Evolutionary conservation across 768 basidiomycete species (phyloP).

Genomic region (Collybia mongolica): DNA sequence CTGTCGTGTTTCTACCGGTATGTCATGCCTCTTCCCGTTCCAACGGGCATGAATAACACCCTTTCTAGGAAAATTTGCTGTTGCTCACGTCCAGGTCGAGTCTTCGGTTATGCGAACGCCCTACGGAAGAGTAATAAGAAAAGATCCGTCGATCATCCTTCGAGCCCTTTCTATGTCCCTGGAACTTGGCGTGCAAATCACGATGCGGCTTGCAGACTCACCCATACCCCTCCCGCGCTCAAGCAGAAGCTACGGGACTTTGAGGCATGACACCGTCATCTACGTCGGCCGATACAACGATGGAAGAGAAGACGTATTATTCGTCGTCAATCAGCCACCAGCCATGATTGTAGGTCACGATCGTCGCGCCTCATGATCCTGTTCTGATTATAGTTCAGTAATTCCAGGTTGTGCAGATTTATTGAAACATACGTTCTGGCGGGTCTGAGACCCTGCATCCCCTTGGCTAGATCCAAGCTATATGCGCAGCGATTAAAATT

Average conservation of each 20-base stretch:
- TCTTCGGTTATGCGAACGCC: slow-evolving; percentile 27
- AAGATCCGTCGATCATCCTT: slow-evolving; percentile 31
- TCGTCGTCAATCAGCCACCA: not conserved
- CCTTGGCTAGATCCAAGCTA: not conserved
- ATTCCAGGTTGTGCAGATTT: not conserved
- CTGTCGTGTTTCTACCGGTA: slow-evolving; percentile 23
- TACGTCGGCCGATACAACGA: slow-evolving; percentile 11
- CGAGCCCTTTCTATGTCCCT: slow-evolving; percentile 39
- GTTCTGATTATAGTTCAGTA: too few species aligned
- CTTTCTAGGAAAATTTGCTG: slow-evolving; percentile 20
- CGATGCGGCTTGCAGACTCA: slow-evolving; percentile 23
- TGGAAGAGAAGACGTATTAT: slow-evolving; percentile 11
- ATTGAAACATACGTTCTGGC: not conserved
- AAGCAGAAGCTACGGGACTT: not conserved
- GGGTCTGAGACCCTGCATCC: too few species aligned
- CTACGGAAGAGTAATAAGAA: slow-evolving; percentile 29
- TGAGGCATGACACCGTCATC: slow-evolving; percentile 8
- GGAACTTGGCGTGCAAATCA: slow-evolving; percentile 34
- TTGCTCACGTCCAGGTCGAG: slow-evolving; percentile 39
- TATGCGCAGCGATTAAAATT: not conserved
- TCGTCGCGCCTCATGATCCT: too few species aligned
- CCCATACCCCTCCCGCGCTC: slow-evolving; percentile 8
- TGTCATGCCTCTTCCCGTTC: slow-evolving; percentile 5
- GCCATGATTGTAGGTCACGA: too few species aligned
- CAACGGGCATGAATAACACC: not conserved